Evolutionary conservation across 768 basidiomycete species (phyloP), one percentile per base, ranked within the genome.

Genomic region (Lactifluus subvellereus): DNA sequence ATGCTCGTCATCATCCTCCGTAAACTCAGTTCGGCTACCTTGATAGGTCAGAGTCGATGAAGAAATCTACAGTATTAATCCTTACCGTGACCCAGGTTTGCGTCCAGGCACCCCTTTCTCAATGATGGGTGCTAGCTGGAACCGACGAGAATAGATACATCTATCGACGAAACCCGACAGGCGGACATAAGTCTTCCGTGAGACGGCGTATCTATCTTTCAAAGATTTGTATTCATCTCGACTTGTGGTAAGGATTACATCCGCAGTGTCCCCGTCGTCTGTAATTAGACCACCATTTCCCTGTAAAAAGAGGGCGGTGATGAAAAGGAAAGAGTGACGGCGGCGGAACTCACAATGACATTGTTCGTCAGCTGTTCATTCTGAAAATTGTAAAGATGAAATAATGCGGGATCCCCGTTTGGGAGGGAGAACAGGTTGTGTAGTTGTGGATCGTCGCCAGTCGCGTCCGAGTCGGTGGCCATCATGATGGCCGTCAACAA

Each of bases 101-200:
- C 66, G 58, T 20, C 63, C 58, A 10, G 50, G 38, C 16, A 59
- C 35, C 9, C 40, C 60, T 47, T 54, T 61, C 6, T 38, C 42
- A 9, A 22, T 20, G 37, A 47, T 8, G 10, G 52, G 52, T n/a
- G 38, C 54, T 32, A 61, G 55, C 22, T 53, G 43, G 33, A 67
- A 61, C 43, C 57, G 56, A 32, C 48, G 20, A 7, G 59, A n/a
- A 6, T 52, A 10, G 30, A 67, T 45, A 38, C 64, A 67, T 22
- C 59, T 47, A 50, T 61, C 66, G 6, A 67, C 54, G 22, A 66
- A 67, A 10, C 66, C 66, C 2, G 66, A 67, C 53, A 67, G 22
- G 48, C 49, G 66, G 18, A 66, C 64, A 20, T 65, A 45, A 14
- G 59, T 59, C 50, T 66, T 66, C 33, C 27, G 57, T 22, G 59